A percentile compares a stretch with the other conserved stretches of the same genome.
These are phyloP conservation scores for Monosporascus sp. DNA, from an alignment of 2,329 filamentous ascomycete genomes.

Conservation along the genomic window DNA sequence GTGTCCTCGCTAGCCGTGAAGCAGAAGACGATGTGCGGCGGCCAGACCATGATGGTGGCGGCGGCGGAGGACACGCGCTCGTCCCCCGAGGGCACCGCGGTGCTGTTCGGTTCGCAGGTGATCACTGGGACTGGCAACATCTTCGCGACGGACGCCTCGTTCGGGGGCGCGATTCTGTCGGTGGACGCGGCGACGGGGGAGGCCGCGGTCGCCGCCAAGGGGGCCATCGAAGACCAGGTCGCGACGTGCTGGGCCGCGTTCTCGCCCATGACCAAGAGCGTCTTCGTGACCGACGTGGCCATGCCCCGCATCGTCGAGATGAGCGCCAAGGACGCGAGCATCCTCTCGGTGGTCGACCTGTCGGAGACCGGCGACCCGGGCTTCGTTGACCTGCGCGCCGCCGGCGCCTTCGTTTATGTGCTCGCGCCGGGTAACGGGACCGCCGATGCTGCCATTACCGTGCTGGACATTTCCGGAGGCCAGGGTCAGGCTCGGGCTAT, in stretches of 20 bases:
- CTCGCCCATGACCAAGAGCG: slow-evolving; percentile 40
- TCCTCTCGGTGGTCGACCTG: slow-evolving; percentile 39
- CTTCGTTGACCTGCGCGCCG: slow-evolving; percentile 48
- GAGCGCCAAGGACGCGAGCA: slow-evolving; percentile 40
- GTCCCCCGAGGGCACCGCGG: slow-evolving; percentile 50
- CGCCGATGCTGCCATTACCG: slow-evolving; percentile 29
- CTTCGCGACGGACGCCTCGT: slow-evolving; percentile 54
- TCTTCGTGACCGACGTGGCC: slow-evolving; percentile 54
- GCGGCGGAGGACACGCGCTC: slow-evolving; percentile 26
- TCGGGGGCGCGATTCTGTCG: slow-evolving; percentile 47
- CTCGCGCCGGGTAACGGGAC: slow-evolving; percentile 48
- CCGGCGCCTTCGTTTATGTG: slow-evolving; percentile 53
- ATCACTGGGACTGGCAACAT: slow-evolving; percentile 41
- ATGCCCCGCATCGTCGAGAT: slow-evolving; percentile 53
- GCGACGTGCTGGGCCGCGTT: slow-evolving; percentile 56
- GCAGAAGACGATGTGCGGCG: slow-evolving; percentile 5
- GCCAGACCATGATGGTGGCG: slow-evolving; percentile 8
- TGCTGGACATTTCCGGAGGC: slow-evolving; percentile 27
- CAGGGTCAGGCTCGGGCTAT: slow-evolving; percentile 20
- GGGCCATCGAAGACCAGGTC: slow-evolving; percentile 42
- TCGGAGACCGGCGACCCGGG: slow-evolving; percentile 44
- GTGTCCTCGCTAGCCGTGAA: slow-evolving; percentile 45
- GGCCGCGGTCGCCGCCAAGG: slow-evolving; percentile 32
- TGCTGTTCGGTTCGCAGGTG: slow-evolving; percentile 48
- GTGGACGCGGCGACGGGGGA: slow-evolving; percentile 28